Conservation (phyloP, 139 green algal genomes). For the Ettlia oleoabundans region DNA sequence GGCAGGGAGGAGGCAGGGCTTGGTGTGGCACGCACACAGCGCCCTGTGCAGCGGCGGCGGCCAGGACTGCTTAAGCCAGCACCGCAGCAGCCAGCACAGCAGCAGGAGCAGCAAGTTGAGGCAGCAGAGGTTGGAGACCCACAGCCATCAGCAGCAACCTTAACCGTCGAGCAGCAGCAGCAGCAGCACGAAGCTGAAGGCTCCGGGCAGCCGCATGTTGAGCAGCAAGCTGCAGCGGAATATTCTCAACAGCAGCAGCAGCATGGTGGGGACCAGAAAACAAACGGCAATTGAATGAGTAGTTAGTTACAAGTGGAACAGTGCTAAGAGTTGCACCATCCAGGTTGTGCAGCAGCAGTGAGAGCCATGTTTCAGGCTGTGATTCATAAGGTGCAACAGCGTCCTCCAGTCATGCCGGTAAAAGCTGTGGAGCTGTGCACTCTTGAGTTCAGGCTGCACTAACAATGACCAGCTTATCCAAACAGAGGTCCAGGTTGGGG, state of each 20-base stretch:
- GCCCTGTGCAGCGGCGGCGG: conserved; percentile 5
- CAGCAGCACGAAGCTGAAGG: neutral
- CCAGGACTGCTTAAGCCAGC: neutral
- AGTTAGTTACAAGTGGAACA: neutral
- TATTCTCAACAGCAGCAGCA: neutral
- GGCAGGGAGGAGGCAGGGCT: neutral
- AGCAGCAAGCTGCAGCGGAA: neutral
- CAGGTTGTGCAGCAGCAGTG: too few relatives aligned
- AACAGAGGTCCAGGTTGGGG: neutral
- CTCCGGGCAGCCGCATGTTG: neutral
- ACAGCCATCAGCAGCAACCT: neutral
- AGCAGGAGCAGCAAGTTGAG: neutral
- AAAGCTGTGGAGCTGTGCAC: too few relatives aligned
- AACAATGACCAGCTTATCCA: neutral
- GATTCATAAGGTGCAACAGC: too few relatives aligned
- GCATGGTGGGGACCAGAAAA: neutral
- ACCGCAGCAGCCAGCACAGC: neutral
- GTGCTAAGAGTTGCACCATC: too few relatives aligned
- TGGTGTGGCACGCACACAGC: neutral
- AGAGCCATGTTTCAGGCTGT: too few relatives aligned
- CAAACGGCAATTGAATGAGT: neutral
- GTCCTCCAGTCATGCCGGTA: too few relatives aligned
- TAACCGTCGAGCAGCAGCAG: neutral
- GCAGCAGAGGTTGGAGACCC: neutral
- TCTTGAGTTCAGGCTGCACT: neutral